phyloP scores from a whole-genome alignment of 2,329 filamentous ascomycete species.

The Drechslera avenae region DNA sequence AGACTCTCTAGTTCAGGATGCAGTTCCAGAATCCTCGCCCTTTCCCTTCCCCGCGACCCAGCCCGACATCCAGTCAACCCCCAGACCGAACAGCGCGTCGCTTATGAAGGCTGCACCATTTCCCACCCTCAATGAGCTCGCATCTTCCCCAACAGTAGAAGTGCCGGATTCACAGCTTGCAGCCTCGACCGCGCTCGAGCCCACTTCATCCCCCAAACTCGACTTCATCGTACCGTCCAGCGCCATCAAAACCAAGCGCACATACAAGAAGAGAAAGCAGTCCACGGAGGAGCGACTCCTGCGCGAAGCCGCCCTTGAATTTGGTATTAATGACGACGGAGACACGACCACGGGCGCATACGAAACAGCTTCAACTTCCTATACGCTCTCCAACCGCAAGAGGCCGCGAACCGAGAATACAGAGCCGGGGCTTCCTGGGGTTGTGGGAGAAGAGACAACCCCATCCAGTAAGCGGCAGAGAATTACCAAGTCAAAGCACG shows the following conservation, averaged over 20 bases:
- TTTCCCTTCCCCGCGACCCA: slow-evolving; percentile 13
- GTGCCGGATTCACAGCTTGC: slow-evolving; percentile 20
- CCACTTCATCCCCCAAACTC: slow-evolving; percentile 11
- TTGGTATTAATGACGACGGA: not conserved
- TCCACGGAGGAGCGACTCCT: not conserved
- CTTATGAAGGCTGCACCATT: not conserved
- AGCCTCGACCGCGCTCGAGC: not conserved
- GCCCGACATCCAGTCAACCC: not conserved
- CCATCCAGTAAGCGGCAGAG: slow-evolving; percentile 3
- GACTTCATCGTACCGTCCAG: slow-evolving; percentile 13
- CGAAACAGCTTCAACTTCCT: not conserved
- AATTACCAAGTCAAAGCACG: slow-evolving; percentile 2
- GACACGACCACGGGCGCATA: slow-evolving; percentile 1
- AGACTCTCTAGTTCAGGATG: not conserved
- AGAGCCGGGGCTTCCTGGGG: not conserved
- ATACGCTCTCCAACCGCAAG: not conserved
- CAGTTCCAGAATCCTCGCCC: slow-evolving; percentile 5
- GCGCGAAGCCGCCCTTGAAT: not conserved
- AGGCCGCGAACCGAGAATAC: not conserved
- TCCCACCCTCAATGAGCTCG: not conserved
- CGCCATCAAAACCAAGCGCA: slow-evolving; percentile 8
- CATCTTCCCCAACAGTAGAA: slow-evolving; percentile 8
- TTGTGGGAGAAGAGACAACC: not conserved
- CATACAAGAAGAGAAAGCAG: slow-evolving; percentile 9
- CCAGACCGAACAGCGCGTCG: no score